phyloP scores from a whole-genome alignment of 2,329 filamentous ascomycete species.

The Phyllosticta citrichinensis region DNA sequence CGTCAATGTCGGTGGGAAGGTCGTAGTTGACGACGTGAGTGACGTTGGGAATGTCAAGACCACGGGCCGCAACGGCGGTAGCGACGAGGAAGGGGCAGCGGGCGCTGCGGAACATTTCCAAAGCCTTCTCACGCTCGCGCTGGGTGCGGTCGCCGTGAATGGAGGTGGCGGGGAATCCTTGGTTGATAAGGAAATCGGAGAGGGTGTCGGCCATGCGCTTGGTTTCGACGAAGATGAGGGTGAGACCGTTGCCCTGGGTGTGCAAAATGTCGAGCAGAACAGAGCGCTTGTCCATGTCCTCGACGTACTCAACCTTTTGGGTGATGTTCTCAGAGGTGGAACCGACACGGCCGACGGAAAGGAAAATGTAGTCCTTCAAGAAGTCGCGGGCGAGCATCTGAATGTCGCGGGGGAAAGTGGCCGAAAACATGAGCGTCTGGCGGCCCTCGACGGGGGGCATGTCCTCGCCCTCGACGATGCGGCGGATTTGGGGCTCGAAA shows the following conservation, averaged over 20 bases:
- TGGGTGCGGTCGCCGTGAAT: constrained; percentile 98
- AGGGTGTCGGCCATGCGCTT: constrained; percentile 99
- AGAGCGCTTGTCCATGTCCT: constrained; percentile 95
- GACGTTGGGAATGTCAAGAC: constrained; percentile 87
- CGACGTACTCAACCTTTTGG: constrained; percentile 96
- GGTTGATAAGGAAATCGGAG: constrained; percentile 97
- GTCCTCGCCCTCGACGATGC: constrained; percentile 96
- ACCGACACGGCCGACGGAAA: constrained; percentile 95
- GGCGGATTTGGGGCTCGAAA: constrained; percentile 99
- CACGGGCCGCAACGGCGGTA: constrained; percentile 83
- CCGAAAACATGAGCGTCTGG: constrained; percentile 99
- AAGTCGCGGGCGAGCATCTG: constrained; percentile 99
- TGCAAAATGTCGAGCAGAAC: constrained; percentile 95
- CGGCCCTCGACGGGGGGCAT: constrained; percentile 78
- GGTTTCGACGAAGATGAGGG: constrained; percentile 96
- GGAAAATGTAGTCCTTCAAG: constrained; percentile 97
- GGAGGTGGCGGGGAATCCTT: constrained; percentile 94
- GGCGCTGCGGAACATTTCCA: constrained; percentile 94
- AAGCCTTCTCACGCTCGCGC: constrained; percentile 93
- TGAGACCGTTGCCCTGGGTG: constrained; percentile 80
- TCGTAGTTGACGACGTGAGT: constrained; percentile 99
- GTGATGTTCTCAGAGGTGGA: constrained; percentile 99
- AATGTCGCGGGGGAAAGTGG: constrained; percentile 97
- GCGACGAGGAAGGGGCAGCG: constrained; percentile 95
- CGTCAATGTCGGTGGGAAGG: constrained; percentile 95